Conservation (phyloP, 2,329 filamentous ascomycete species). For the Sordariomycetes sp. region DNA sequence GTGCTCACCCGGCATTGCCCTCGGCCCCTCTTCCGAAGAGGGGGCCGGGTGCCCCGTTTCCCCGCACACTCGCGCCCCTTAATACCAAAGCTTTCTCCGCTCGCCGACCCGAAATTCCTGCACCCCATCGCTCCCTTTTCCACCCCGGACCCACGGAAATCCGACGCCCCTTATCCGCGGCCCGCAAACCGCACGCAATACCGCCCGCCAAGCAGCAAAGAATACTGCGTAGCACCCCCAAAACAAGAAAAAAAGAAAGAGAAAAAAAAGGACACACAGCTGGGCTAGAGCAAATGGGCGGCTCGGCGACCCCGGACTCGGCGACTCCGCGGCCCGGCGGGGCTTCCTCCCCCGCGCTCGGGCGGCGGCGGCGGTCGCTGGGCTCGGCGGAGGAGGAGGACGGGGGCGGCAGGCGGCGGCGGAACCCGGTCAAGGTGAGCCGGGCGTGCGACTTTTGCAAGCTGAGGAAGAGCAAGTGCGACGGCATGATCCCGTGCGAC, state of each 20-base stretch:
- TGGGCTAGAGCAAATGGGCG: no score
- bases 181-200: neutral
- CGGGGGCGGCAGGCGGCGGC: neutral
- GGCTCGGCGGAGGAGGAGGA: neutral
- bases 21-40: neutral
- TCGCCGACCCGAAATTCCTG: neutral
- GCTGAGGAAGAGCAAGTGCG: constrained; percentile 15
- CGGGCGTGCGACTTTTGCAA: constrained; percentile 19
- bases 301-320: no score
- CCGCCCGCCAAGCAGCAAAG: no score
- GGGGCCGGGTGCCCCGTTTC: neutral
- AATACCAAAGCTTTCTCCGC: neutral
- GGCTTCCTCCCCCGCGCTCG: neutral
- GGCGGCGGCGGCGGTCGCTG: neutral
- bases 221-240: no score
- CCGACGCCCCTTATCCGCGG: neutral
- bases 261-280: no score
- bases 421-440: constrained; percentile 16
- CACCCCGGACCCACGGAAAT: neutral
- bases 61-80: neutral
- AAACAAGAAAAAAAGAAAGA: no score
- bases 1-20: no score
- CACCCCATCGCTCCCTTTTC: neutral
- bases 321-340: no score
- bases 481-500: constrained; percentile 18